These are phyloP conservation scores for Aspergillus asperescens DNA, from an alignment of 495 filamentous ascomycete species.

Conservation along the genomic window DNA sequence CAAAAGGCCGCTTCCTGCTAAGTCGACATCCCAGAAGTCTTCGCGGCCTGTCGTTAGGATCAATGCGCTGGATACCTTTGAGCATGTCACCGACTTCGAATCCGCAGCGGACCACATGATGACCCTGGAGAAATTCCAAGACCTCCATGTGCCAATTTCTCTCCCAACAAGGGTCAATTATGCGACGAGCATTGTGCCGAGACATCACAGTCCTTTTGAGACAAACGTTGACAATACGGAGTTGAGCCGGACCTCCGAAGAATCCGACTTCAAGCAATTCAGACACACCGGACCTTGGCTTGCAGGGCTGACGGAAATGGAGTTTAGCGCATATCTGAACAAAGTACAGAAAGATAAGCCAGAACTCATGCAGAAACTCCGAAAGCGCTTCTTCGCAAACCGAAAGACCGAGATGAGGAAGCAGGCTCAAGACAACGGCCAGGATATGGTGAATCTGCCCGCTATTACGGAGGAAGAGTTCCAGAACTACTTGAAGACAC, in stretches of 20 bases:
- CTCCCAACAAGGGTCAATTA: slow-evolving; percentile 34
- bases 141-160: slow-evolving; percentile 64
- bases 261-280: slow-evolving; percentile 34
- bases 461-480: slow-evolving; percentile 56
- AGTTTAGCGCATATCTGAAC: slow-evolving; percentile 64
- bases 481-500: slow-evolving; percentile 51
- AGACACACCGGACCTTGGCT: slow-evolving; percentile 70
- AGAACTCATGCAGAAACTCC: slow-evolving; percentile 60
- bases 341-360: slow-evolving; percentile 53
- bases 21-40: slow-evolving; percentile 61
- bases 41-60: slow-evolving; percentile 67
- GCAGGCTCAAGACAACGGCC: slow-evolving; percentile 46
- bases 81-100: slow-evolving; percentile 88
- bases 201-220: slow-evolving; percentile 50
- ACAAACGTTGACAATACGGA: slow-evolving; percentile 44
- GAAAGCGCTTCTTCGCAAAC: slow-evolving; percentile 36
- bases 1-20: slow-evolving; percentile 75
- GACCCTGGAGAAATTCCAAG: slow-evolving; percentile 82
- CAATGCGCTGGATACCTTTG: slow-evolving; percentile 70
- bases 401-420: slow-evolving; percentile 38
- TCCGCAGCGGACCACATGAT: slow-evolving; percentile 77
- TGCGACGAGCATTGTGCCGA: slow-evolving; percentile 27
- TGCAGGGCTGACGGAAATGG: slow-evolving; percentile 62
- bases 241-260: slow-evolving; percentile 26
- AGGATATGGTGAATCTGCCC: slow-evolving; percentile 28